Conservation (phyloP, 2,329 filamentous ascomycete species). For the Pseudogymnoascus pannorum region DNA sequence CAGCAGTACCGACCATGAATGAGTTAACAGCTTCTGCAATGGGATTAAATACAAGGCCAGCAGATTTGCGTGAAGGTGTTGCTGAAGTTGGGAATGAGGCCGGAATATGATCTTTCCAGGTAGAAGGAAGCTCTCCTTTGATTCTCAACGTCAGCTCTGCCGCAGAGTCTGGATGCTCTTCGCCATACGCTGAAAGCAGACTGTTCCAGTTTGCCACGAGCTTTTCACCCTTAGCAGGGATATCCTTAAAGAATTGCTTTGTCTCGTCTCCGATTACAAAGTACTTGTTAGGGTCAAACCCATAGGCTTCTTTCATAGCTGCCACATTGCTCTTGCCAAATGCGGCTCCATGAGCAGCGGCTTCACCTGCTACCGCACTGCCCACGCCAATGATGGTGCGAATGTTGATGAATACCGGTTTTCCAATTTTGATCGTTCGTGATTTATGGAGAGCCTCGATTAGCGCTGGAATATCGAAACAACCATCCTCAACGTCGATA, state of each 20-base stretch:
- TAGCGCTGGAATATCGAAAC: conserved; percentile 36
- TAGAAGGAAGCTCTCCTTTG: conserved; percentile 38
- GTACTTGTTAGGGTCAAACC: conserved; percentile 32
- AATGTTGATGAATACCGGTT: conserved; percentile 46
- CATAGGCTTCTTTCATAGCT: conserved; percentile 32
- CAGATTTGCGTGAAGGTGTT: conserved; percentile 44
- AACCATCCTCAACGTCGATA: conserved; percentile 40
- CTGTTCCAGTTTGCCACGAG: conserved; percentile 41
- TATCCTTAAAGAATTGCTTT: conserved; percentile 42
- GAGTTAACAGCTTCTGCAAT: conserved; percentile 39
- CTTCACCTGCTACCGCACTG: conserved; percentile 21
- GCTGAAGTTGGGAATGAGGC: conserved; percentile 38
- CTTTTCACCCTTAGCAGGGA: conserved; percentile 37
- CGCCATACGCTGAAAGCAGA: conserved; percentile 36
- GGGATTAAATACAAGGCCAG: conserved; percentile 43
- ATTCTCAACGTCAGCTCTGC: conserved; percentile 41
- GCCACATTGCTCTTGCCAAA: conserved; percentile 17
- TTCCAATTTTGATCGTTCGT: conserved; percentile 30
- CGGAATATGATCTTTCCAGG: conserved; percentile 43
- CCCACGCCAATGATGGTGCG: conserved; percentile 42
- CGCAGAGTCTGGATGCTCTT: conserved; percentile 41
- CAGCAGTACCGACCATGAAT: conserved; percentile 48
- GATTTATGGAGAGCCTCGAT: conserved; percentile 36
- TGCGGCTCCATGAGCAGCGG: conserved; percentile 25
- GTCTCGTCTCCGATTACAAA: conserved; percentile 38